Evolutionary conservation across 495 filamentous ascomycete species (phyloP).

Genomic region (Tetracladium marchalianum): DNA sequence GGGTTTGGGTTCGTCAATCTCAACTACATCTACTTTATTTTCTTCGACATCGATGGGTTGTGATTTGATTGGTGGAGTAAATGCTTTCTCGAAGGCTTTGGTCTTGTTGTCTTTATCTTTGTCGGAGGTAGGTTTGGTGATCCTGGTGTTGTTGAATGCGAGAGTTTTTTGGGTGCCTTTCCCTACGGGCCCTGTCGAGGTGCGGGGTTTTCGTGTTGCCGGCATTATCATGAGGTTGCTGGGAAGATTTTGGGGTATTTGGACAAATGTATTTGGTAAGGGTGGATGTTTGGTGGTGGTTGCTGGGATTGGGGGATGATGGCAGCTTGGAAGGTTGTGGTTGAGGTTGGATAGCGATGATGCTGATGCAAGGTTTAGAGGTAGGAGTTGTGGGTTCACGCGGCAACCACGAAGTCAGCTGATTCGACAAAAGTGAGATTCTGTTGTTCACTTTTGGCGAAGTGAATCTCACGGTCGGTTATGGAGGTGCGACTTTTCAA

Average conservation of each 20-base stretch:
- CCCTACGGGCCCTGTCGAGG: constrained; percentile 27
- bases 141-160: constrained; percentile 60
- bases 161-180: constrained; percentile 56
- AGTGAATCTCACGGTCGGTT: too few species aligned
- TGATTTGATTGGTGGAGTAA: neutral
- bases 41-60: neutral
- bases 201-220: constrained; percentile 49
- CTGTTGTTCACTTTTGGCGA: too few species aligned
- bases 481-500: too few species aligned
- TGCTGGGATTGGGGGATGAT: too few species aligned
- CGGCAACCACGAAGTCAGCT: too few species aligned
- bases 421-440: too few species aligned
- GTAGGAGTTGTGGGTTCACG: too few species aligned
- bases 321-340: too few species aligned
- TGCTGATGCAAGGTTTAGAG: too few species aligned
- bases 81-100: constrained; percentile 21
- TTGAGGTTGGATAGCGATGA: too few species aligned
- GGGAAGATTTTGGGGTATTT: neutral
- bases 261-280: constrained; percentile 80
- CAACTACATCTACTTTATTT: neutral
- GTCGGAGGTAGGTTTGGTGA: constrained; percentile 54
- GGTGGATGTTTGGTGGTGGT: constrained; percentile 68
- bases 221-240: too few species aligned
- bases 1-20: too few species aligned
- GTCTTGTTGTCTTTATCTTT: constrained; percentile 37